Base-by-base conservation (phyloP, 2,329 filamentous ascomycete genomes). In the Rutstroemia sp. region DNA sequence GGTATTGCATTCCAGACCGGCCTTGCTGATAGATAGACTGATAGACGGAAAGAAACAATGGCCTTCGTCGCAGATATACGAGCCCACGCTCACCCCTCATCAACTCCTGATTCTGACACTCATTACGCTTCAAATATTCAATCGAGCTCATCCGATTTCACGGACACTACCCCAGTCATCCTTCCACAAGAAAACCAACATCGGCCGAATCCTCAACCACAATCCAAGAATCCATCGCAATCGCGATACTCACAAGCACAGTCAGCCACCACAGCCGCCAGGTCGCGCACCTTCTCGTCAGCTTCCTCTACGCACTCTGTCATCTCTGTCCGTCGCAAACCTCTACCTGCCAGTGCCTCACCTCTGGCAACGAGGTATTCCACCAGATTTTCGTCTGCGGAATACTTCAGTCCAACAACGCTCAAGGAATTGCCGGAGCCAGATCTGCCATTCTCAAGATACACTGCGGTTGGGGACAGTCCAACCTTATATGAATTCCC, bases 401-500 rank as follows among this genome's bases (percentile, higher is more conserved):
- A 73, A 48, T 60, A 64, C 38, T 60, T 67, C 36, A 58, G 65
- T 63, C 69, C 23, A 23, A 23, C 71, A 39, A 70, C 65, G 49
- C 68, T 72, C 52, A 73, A 55, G 40, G 53, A 75, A 58, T 70
- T 78, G 21, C 72, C 74, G 44, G 73, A 73, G 59, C 72, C 74
- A 38, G 73, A 73, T 59, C 77, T 79, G n/a, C 71, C 80, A 50
- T 81, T 80, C 65, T 74, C 75, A n/a, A 75, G 81, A 59, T 76
- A 78, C 34, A 78, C 71, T 63, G 78, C 80, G 14, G 68, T 82
- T 54, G 53, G 23, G 4, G 81, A 84, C 68, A 84, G 81, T 67
- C 81, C 81, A 59, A 83, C 80, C 34, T 71, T 84, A 49, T 84
- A 84, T 76, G 79, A 82, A 65, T 82, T 81, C 64, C 76, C 77